These are phyloP conservation scores for Grammothele lineata DNA, from an alignment of 768 basidiomycete genomes.

Conservation along the genomic window DNA sequence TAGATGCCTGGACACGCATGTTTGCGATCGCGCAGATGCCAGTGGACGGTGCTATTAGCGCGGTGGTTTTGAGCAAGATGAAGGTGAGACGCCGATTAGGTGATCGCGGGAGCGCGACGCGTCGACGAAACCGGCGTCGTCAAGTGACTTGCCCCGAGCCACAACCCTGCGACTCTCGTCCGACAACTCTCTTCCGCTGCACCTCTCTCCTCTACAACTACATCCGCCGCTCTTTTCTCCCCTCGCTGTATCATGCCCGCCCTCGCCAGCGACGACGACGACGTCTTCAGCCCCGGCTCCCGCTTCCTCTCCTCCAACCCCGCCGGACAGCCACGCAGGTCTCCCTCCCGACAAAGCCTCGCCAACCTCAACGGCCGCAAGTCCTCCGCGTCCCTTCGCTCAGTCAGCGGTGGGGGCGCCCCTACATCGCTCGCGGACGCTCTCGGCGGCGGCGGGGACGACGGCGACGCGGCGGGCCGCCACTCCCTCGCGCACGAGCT, in stretches of 20 bases:
- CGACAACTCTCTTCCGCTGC: background rate
- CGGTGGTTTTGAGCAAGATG: too few relatives aligned
- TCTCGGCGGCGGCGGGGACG: conserved; percentile 31
- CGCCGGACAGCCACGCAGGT: conserved; percentile 22
- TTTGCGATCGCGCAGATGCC: too few relatives aligned
- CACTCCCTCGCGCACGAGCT: conserved; percentile 85
- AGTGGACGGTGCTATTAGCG: too few relatives aligned
- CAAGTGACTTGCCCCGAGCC: conserved; percentile 15
- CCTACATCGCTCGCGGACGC: conserved; percentile 31
- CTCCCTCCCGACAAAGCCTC: conserved; percentile 27
- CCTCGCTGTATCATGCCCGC: conserved; percentile 15
- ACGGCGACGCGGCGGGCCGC: conserved; percentile 36
- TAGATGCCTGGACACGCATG: too few relatives aligned
- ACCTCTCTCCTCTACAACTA: background rate
- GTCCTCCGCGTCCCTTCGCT: conserved; percentile 50
- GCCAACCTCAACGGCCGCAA: conserved; percentile 35
- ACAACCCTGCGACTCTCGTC: conserved; percentile 7
- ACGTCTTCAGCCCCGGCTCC: conserved; percentile 20
- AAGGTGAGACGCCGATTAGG: too few relatives aligned
- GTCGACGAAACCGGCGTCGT: conserved; percentile 12
- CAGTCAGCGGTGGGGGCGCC: too few relatives aligned
- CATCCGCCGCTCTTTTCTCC: background rate
- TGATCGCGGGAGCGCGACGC: too few relatives aligned
- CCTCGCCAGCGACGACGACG: conserved; percentile 17
- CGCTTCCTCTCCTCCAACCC: conserved; percentile 26